Evolutionary conservation across 2,329 filamentous ascomycete species (phyloP).

Genomic region (Colletotrichum eleusines): DNA sequence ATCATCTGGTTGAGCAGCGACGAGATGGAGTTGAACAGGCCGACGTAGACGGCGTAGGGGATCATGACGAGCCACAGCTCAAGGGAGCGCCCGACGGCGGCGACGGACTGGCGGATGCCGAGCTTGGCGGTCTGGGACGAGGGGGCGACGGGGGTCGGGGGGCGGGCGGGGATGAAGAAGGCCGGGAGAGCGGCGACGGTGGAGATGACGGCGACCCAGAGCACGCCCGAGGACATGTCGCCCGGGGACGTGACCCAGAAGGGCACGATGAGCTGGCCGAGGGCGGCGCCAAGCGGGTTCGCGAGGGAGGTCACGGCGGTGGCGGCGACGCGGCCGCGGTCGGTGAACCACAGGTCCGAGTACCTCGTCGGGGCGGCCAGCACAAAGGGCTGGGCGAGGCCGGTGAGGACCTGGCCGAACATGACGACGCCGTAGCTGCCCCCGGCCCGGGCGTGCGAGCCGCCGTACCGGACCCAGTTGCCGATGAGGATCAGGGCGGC

Average conservation of each 20-base stretch:
- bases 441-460: constrained; percentile 63
- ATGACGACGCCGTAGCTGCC: constrained; percentile 83
- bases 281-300: constrained; percentile 89
- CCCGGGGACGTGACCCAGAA: constrained; percentile 73
- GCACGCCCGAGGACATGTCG: constrained; percentile 83
- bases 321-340: constrained; percentile 83
- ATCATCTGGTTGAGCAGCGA: constrained; percentile 92
- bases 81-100: constrained; percentile 67
- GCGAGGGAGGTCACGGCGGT: constrained; percentile 88
- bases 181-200: constrained; percentile 77
- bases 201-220: constrained; percentile 85
- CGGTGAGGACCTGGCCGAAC: constrained; percentile 92
- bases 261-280: constrained; percentile 89
- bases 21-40: constrained; percentile 93
- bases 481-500: constrained; percentile 81
- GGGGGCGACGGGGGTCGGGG: constrained; percentile 81
- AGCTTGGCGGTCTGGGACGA: constrained; percentile 72
- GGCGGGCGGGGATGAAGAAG: constrained; percentile 81
- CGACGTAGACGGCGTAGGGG: constrained; percentile 88
- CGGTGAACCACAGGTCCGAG: constrained; percentile 95
- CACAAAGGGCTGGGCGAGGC: constrained; percentile 92
- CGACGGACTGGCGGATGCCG: constrained; percentile 62
- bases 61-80: constrained; percentile 86
- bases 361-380: constrained; percentile 90
- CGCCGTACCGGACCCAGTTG: constrained; percentile 92